phyloP scores from a whole-genome alignment of 352 stramenopile species.

The Globisporangium takayamanum region DNA sequence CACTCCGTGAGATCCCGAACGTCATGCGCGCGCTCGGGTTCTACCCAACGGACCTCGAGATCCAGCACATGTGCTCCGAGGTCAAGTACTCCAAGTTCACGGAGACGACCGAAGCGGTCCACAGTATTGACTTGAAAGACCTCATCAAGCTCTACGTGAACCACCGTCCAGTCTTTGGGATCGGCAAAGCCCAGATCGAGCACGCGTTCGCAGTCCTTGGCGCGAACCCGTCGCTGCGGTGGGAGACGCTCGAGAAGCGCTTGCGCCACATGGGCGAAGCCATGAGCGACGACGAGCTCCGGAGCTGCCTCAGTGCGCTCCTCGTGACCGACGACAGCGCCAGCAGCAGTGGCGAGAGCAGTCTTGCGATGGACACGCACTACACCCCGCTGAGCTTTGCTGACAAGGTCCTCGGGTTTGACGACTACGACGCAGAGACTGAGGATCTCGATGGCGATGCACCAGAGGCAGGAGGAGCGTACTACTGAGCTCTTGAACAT shows the following conservation, averaged over 20 bases:
- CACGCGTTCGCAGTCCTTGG: constrained; percentile 60
- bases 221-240: constrained; percentile 26
- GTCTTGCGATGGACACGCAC: constrained; percentile 28
- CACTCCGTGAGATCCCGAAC: constrained; percentile 86
- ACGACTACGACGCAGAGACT: constrained; percentile 49
- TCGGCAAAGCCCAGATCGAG: constrained; percentile 76
- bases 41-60: constrained; percentile 90
- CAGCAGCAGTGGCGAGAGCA: constrained; percentile 1
- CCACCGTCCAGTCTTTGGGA: constrained; percentile 86
- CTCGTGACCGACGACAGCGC: constrained; percentile 29
- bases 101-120: constrained; percentile 59
- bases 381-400: constrained; percentile 69
- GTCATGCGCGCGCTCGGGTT: constrained; percentile 90
- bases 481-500: neutral
- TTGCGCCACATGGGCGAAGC: constrained; percentile 66
- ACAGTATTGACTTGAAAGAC: constrained; percentile 58
- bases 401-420: constrained; percentile 85
- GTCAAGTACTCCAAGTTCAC: constrained; percentile 80
- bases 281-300: constrained; percentile 78
- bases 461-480: neutral
- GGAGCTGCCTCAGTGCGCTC: constrained; percentile 71
- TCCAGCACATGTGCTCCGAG: constrained; percentile 86
- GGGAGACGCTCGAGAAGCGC: constrained; percentile 55
- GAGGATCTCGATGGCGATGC: constrained; percentile 19
- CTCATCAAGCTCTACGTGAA: constrained; percentile 92